Conservation (phyloP, 164 flowering plant genomes). For the Sextonia rubra region DNA sequence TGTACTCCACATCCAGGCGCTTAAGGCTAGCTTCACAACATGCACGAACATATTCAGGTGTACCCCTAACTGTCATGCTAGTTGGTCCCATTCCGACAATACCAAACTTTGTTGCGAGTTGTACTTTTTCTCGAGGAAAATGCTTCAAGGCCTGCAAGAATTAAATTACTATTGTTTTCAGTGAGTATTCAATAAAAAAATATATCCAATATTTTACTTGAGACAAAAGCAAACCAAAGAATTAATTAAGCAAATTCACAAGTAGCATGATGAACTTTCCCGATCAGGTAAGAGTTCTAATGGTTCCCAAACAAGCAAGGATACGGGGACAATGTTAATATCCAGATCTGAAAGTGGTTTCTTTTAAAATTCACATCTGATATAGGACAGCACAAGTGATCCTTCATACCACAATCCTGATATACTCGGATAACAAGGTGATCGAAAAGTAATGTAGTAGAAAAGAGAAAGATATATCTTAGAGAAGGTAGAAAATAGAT, state of each 20-base stretch:
- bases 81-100: background rate
- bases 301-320: too few relatives aligned
- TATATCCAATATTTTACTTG: background rate
- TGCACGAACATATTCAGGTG: constrained; percentile 15
- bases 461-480: too few relatives aligned
- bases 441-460: too few relatives aligned
- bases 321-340: too few relatives aligned
- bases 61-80: background rate
- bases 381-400: too few relatives aligned
- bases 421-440: too few relatives aligned
- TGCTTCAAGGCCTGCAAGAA: constrained; percentile 19
- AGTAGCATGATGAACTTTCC: background rate
- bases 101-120: constrained; percentile 19
- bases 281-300: too few relatives aligned
- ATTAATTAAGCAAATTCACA: background rate
- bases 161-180: background rate
- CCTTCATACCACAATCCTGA: too few relatives aligned
- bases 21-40: constrained; percentile 25
- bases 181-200: background rate
- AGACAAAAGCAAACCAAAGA: background rate
- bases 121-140: constrained; percentile 13
- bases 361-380: too few relatives aligned
- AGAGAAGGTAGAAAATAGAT: too few relatives aligned
- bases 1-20: constrained; percentile 17
- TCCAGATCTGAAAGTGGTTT: too few relatives aligned